Evolutionary conservation across 2,329 filamentous ascomycete genomes (phyloP).

Genomic region (Sarocladium strictum): DNA sequence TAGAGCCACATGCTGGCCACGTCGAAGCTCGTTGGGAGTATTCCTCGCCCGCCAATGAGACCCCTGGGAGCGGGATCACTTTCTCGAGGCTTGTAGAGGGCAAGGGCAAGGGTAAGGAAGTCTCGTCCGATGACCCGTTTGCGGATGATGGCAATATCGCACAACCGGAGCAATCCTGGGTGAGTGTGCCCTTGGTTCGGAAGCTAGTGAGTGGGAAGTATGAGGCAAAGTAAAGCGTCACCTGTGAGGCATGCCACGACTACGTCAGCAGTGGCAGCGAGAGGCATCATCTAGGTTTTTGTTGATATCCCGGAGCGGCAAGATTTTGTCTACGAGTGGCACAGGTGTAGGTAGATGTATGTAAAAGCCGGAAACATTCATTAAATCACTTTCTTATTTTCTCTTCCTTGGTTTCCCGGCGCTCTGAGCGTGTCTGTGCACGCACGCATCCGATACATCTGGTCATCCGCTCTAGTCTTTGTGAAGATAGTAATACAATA

Average conservation of each 20-base stretch:
- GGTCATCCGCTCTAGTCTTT: too few species aligned
- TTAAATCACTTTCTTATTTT: background rate
- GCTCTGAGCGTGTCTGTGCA: too few species aligned
- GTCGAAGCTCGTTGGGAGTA: conserved; percentile 81
- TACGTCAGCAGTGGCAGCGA: too few species aligned
- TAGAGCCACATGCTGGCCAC: conserved; percentile 64
- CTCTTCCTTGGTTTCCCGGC: too few species aligned
- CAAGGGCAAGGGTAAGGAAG: conserved; percentile 47
- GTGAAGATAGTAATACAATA: too few species aligned
- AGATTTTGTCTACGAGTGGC: background rate
- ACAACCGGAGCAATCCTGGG: conserved; percentile 46
- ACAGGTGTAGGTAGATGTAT: background rate
- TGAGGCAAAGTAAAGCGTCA: conserved; percentile 29
- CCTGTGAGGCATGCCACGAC: too few species aligned
- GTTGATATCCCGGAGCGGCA: background rate
- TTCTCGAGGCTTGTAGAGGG: conserved; percentile 48
- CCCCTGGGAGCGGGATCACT: conserved; percentile 55
- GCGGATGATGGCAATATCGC: conserved; percentile 40
- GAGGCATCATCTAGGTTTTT: background rate
- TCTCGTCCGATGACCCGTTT: conserved; percentile 58
- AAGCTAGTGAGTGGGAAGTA: conserved; percentile 75
- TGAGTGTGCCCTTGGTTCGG: conserved; percentile 56
- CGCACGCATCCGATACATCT: too few species aligned
- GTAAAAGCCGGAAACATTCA: background rate
- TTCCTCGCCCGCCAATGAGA: conserved; percentile 29